phyloP scores from a whole-genome alignment of 1,284 basidiomycete species.

The Marasmius tenuissimus region DNA sequence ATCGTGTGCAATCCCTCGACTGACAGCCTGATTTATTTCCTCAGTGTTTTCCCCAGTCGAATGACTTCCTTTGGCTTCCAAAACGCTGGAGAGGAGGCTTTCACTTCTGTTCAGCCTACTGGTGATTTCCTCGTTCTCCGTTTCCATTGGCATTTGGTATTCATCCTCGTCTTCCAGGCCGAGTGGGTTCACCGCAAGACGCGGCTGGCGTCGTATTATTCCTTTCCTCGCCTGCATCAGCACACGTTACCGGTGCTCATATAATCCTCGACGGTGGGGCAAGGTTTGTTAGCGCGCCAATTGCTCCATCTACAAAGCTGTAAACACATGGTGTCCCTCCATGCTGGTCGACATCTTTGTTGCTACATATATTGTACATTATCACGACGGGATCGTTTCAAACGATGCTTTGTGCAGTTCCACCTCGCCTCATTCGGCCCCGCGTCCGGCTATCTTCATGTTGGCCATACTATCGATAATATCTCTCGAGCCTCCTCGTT shows the following conservation, averaged over 20 bases:
- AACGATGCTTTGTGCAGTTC: too few relatives aligned
- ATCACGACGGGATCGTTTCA: too few relatives aligned
- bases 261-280: constrained; percentile 72
- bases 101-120: constrained; percentile 57
- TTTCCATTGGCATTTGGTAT: not conserved
- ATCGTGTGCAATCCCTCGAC: not conserved
- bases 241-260: constrained; percentile 75
- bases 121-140: constrained; percentile 37
- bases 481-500: not conserved
- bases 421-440: not conserved
- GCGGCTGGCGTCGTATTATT: constrained; percentile 77
- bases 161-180: constrained; percentile 45
- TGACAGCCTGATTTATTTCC: not conserved
- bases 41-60: constrained; percentile 78
- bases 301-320: not conserved
- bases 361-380: too few relatives aligned
- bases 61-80: constrained; percentile 84
- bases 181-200: constrained; percentile 68
- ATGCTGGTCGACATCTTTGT: too few relatives aligned
- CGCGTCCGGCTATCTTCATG: not conserved
- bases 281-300: constrained; percentile 20
- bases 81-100: constrained; percentile 50
- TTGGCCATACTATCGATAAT: not conserved
- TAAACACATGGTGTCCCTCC: too few relatives aligned
- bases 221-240: constrained; percentile 68